Percentiles rank a stretch among this genome's conserved stretches.
Evolutionary conservation across 2,329 filamentous ascomycete species (phyloP).

Genomic region (Capronia americana): DNA sequence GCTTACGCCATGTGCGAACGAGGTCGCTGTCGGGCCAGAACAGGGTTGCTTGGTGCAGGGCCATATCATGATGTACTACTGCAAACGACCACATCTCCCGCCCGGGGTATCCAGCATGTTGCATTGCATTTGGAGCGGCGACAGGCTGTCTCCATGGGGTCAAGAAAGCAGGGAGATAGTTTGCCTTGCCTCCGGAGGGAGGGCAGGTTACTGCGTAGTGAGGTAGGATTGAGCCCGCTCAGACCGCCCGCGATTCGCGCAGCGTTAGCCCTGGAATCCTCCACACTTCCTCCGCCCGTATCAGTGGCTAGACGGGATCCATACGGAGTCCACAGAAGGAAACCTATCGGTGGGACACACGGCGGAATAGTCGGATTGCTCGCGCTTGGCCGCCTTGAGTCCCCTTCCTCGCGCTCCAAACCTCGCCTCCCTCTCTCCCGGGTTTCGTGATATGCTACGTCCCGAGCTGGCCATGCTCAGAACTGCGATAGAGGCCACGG

Average conservation of each 20-base stretch:
- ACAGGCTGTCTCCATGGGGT: conserved; percentile 7
- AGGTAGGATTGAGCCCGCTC: conserved; percentile 31
- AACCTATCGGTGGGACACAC: conserved; percentile 18
- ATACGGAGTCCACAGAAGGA: conserved; percentile 5
- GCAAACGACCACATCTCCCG: background rate
- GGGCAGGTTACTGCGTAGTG: conserved; percentile 17
- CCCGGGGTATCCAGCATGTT: conserved; percentile 13
- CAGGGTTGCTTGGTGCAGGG: background rate
- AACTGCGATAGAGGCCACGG: conserved; percentile 13
- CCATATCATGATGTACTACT: background rate
- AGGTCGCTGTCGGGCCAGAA: background rate
- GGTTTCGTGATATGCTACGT: conserved; percentile 16
- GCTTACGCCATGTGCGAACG: conserved; percentile 2
- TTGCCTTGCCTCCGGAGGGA: background rate
- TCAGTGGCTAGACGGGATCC: conserved; percentile 16
- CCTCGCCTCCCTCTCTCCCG: conserved; percentile 24
- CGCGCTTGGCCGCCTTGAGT: conserved; percentile 10
- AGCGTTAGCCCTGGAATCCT: conserved; percentile 7
- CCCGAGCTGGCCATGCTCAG: conserved; percentile 13
- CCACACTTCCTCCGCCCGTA: conserved; percentile 16
- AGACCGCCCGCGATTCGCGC: conserved; percentile 15
- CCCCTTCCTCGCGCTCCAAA: background rate
- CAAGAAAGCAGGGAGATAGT: conserved; percentile 5
- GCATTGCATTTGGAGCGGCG: conserved; percentile 23
- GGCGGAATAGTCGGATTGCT: conserved; percentile 30